Base-by-base conservation (phyloP, 164 flowering plant genomes). In the Vitis riparia region DNA sequence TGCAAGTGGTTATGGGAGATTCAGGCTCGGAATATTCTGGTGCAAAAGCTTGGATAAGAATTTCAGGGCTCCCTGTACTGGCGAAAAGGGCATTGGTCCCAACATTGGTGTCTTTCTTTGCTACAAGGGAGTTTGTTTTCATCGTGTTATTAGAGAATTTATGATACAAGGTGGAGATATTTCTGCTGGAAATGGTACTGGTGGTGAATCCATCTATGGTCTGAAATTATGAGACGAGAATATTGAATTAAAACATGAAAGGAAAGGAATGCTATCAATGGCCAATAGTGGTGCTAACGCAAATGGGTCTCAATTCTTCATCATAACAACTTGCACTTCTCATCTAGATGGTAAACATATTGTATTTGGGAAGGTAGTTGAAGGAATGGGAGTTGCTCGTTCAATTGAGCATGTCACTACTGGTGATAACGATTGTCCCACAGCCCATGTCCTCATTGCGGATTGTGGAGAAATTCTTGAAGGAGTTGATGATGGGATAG, bases 1-100 rank as follows among this genome's bases (percentile, higher is more conserved):
- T 17, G 17, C 17, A 17, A 17, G 17, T 17, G 17, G 17, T 17
- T 17, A 17, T 17, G 17, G 17, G 17, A 17, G 17, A 17, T 17
- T 17, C 17, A 0, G 17, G 17, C 17, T 17, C 17, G 17, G 17
- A 17, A 17, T 17, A 17, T 17, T 17, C 17, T 17, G 17, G 17
- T 17, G 17, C 17, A 17, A 17, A 17, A 17, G 17, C 17, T 17
- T 5, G 37, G 37, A 2, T 5, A 5, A 91, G 78, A 95, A 95
- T 77, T 96, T 93, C 82, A 85, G 98, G 69, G 97, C 98, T 73
- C 97, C 93, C 59, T 93, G 99, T 65, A 93, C 97, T 15, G 97
- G 97, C 13, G 98, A 95, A 79, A 95, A 90, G 72, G 99, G 99
- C 76, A 84, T 87, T 78, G 97, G 95, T 11, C 86, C 93, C 3